Conservation (phyloP, 2,329 filamentous ascomycete species). For the Monosporascus sp. region DNA sequence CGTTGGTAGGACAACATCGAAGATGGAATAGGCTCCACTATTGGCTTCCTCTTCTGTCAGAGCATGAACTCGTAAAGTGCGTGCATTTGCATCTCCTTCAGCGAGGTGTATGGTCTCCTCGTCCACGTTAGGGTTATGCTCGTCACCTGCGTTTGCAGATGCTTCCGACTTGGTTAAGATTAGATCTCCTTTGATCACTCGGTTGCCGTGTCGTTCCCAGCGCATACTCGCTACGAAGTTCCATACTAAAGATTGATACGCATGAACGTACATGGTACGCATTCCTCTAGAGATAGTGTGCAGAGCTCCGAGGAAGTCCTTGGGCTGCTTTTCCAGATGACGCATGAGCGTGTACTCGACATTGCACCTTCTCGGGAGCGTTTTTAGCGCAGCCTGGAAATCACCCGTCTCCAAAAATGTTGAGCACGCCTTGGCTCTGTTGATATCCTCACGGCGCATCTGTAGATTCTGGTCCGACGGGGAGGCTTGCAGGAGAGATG, state of each 20-base stretch:
- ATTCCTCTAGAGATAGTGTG: constrained; percentile 75
- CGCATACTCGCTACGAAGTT: constrained; percentile 78
- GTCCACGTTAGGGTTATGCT: constrained; percentile 57
- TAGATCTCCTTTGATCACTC: constrained; percentile 79
- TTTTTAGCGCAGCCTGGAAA: constrained; percentile 53
- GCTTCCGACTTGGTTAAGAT: constrained; percentile 49
- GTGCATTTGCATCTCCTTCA: constrained; percentile 46
- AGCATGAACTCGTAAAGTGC: constrained; percentile 55
- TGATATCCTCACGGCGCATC: constrained; percentile 68
- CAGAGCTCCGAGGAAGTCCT: constrained; percentile 77
- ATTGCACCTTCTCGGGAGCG: constrained; percentile 73
- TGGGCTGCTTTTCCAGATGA: constrained; percentile 55
- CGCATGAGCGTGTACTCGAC: constrained; percentile 76
- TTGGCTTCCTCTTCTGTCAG: constrained; percentile 73
- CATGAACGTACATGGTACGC: constrained; percentile 91
- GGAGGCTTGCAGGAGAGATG: constrained; percentile 50
- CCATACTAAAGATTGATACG: constrained; percentile 94
- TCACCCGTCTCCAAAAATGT: constrained; percentile 62
- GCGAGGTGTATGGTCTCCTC: constrained; percentile 56
- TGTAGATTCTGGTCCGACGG: constrained; percentile 36
- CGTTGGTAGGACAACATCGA: constrained; percentile 85
- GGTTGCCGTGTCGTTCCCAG: constrained; percentile 67
- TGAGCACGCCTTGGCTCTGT: constrained; percentile 72
- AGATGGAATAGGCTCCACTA: constrained; percentile 72
- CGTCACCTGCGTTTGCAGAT: constrained; percentile 26